Conservation (phyloP, 2,329 filamentous ascomycete species). For the Geosmithia flava region DNA sequence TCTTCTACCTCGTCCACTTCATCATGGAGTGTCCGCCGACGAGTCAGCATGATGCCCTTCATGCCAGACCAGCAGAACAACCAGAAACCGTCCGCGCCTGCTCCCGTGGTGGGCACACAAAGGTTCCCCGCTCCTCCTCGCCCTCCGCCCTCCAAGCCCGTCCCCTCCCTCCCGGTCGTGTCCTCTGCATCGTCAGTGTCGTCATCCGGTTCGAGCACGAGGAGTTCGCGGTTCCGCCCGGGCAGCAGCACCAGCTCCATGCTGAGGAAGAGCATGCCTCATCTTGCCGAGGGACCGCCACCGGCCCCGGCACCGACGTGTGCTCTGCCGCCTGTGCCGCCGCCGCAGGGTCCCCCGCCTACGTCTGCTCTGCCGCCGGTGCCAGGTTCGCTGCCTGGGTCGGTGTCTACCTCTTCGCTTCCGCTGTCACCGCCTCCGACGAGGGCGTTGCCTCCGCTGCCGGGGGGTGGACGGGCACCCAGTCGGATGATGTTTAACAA, state of each 20-base stretch:
- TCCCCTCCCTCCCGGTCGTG: slow-evolving; percentile 15
- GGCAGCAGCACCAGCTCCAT: slow-evolving; percentile 5
- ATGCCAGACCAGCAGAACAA: slow-evolving; percentile 1
- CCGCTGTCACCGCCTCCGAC: background rate
- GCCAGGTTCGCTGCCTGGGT: background rate
- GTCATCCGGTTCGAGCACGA: background rate
- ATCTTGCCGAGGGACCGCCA: slow-evolving; percentile 34
- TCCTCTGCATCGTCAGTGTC: background rate
- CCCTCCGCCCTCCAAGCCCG: slow-evolving; percentile 15
- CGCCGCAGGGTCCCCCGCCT: slow-evolving; percentile 33
- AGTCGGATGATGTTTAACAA: background rate
- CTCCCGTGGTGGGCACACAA: slow-evolving; percentile 8
- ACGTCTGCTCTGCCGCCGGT: background rate
- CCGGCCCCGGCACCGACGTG: slow-evolving; percentile 41
- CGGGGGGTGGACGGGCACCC: too few relatives aligned
- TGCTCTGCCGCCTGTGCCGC: slow-evolving; percentile 41
- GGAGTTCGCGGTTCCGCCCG: slow-evolving; percentile 1
- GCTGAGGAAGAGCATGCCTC: slow-evolving; percentile 36
- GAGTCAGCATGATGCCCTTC: slow-evolving; percentile 8
- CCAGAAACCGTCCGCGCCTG: slow-evolving; percentile 10
- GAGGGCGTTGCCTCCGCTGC: background rate
- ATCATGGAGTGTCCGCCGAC: slow-evolving; percentile 3
- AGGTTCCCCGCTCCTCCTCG: slow-evolving; percentile 3
- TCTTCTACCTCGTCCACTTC: too few relatives aligned
- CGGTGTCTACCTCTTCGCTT: background rate